A percentile compares a stretch with the other conserved stretches of the same genome.
Conservation (phyloP, 176 grass and related monocot species). For the Microstegium vimineum region DNA sequence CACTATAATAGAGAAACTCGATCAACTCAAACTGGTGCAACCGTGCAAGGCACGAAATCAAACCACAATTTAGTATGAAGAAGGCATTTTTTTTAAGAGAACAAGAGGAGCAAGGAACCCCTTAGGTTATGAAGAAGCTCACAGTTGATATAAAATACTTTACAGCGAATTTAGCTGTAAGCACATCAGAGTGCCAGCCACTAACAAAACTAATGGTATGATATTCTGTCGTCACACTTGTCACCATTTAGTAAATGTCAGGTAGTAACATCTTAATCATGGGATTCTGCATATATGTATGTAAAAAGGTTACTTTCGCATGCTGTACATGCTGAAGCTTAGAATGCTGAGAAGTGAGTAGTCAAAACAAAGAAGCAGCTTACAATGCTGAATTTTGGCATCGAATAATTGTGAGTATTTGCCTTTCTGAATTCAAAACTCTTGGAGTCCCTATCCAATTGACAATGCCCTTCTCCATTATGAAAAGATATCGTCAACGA, state of each 20-base stretch:
- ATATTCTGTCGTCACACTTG: background rate
- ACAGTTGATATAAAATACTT: background rate
- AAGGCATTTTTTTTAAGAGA: background rate
- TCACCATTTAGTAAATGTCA: background rate
- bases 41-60: background rate
- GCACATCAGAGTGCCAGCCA: background rate
- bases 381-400: background rate
- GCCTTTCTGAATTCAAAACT: background rate
- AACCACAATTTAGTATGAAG: background rate
- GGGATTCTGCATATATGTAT: background rate
- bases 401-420: background rate
- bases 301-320: background rate
- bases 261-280: background rate
- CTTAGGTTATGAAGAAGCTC: too few species aligned
- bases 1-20: background rate
- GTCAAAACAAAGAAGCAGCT: background rate
- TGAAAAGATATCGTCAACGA: background rate
- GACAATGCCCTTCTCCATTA: background rate
- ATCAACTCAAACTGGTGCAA: background rate
- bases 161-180: background rate
- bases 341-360: background rate
- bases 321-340: background rate
- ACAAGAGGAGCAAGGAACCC: too few species aligned
- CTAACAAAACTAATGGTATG: background rate
- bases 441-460: background rate